These are phyloP conservation scores for Thelonectria olida DNA, from an alignment of 2,329 filamentous ascomycete species.

Conservation along the genomic window DNA sequence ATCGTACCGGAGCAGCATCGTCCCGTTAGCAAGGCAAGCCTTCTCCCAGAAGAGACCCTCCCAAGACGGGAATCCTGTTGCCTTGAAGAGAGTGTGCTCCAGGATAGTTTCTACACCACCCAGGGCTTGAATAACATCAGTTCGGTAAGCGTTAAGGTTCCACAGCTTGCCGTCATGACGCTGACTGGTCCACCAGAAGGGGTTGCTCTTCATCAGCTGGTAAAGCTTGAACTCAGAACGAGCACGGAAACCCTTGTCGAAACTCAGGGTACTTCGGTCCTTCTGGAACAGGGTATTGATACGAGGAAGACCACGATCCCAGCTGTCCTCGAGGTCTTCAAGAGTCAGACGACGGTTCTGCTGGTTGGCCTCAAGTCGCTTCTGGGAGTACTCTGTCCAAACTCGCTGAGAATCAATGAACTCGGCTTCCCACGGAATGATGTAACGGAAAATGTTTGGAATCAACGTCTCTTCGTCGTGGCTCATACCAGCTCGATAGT, in stretches of 20 bases:
- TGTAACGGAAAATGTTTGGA: slow-evolving; percentile 98
- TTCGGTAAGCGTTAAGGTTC: slow-evolving; percentile 95
- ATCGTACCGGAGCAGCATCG: slow-evolving; percentile 55
- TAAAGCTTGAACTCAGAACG: slow-evolving; percentile 98
- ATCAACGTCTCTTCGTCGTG: slow-evolving; percentile 98
- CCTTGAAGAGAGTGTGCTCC: slow-evolving; percentile 96
- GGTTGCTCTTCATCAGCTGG: slow-evolving; percentile 98
- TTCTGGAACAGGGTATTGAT: slow-evolving; percentile 99
- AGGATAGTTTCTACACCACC: slow-evolving; percentile 98
- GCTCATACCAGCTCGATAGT: slow-evolving; percentile 97
- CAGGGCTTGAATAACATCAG: slow-evolving; percentile 94
- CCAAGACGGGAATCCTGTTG: slow-evolving; percentile 96
- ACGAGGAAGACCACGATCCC: slow-evolving; percentile 95
- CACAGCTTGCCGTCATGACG: slow-evolving; percentile 96
- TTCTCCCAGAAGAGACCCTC: slow-evolving; percentile 94
- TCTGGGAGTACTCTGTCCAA: slow-evolving; percentile 99
- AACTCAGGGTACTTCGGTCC: slow-evolving; percentile 93
- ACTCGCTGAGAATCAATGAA: slow-evolving; percentile 99
- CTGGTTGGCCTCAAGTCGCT: slow-evolving; percentile 94
- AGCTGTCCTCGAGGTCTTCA: slow-evolving; percentile 96
- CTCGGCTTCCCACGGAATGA: slow-evolving; percentile 98
- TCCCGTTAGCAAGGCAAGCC: slow-evolving; percentile 57
- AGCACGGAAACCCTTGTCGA: slow-evolving; percentile 97
- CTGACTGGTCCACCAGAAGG: slow-evolving; percentile 99
- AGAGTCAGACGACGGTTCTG: slow-evolving; percentile 94